Conservation (phyloP, 2,329 filamentous ascomycete genomes). For the Botrytis hyacinthi region DNA sequence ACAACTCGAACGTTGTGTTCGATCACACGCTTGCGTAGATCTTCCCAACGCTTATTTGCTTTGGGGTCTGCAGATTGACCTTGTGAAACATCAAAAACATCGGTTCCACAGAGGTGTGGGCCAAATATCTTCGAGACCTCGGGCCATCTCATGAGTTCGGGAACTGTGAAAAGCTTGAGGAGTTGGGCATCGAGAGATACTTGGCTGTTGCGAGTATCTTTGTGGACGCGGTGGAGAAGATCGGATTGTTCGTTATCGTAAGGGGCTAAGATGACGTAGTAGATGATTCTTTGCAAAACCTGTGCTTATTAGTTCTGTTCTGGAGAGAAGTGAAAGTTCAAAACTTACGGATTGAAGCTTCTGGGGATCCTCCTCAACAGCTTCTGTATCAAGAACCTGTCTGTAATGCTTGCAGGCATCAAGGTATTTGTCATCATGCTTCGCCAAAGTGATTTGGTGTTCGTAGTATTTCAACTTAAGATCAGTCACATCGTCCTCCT, state of each 20-base stretch:
- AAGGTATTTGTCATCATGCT: slow-evolving; percentile 96
- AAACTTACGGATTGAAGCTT: slow-evolving; percentile 77
- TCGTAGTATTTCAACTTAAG: slow-evolving; percentile 95
- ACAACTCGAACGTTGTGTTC: slow-evolving; percentile 98
- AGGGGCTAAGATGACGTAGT: slow-evolving; percentile 93
- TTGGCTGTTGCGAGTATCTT: slow-evolving; percentile 76
- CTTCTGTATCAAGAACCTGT: slow-evolving; percentile 93
- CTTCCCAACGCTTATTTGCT: slow-evolving; percentile 83
- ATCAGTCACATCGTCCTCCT: slow-evolving; percentile 89
- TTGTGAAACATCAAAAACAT: slow-evolving; percentile 75
- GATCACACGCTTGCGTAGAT: slow-evolving; percentile 95
- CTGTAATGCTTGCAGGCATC: slow-evolving; percentile 98
- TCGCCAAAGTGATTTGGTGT: slow-evolving; percentile 92
- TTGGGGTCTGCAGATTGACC: slow-evolving; percentile 72
- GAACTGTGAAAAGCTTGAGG: slow-evolving; percentile 90
- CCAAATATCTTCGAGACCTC: slow-evolving; percentile 87
- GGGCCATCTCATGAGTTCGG: slow-evolving; percentile 98
- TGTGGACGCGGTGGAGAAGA: slow-evolving; percentile 87
- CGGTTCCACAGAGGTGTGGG: slow-evolving; percentile 80
- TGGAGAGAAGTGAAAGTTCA: background rate
- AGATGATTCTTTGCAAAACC: slow-evolving; percentile 92
- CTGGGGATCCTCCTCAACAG: slow-evolving; percentile 83
- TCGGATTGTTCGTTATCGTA: slow-evolving; percentile 99
- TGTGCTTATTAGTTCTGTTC: slow-evolving; percentile 42
- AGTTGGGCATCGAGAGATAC: slow-evolving; percentile 80